Evolutionary conservation across 202 grass and related monocot genomes (phyloP).

Genomic region (Schoenoplectus tabernaemontani): DNA sequence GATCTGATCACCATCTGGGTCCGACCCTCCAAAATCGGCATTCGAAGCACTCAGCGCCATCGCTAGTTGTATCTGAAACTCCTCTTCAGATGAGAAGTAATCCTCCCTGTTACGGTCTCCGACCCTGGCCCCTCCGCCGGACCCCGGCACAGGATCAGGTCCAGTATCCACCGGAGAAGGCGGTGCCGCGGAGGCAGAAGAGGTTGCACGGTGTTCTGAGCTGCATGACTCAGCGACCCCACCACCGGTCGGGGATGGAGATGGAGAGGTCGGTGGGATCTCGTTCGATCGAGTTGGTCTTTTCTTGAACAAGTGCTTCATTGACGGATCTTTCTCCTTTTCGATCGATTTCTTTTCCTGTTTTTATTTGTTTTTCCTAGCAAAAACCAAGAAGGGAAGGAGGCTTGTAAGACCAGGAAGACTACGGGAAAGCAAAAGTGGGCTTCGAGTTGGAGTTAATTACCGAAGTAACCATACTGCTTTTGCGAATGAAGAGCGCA

Average conservation of each 20-base stretch:
- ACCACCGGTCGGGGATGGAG: conserved; percentile 19
- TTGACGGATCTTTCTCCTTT: conserved; percentile 15
- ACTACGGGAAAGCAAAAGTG: not conserved
- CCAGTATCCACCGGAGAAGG: not conserved
- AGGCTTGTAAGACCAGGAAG: conserved; percentile 28
- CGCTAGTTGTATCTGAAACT: conserved; percentile 98
- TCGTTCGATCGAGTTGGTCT: conserved; percentile 87
- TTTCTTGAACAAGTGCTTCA: conserved; percentile 98
- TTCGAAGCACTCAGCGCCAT: conserved; percentile 95
- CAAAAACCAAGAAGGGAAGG: not conserved
- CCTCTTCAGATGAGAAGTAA: conserved; percentile 84
- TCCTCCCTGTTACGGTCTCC: conserved; percentile 33
- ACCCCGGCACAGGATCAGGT: not conserved
- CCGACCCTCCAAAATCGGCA: conserved; percentile 40
- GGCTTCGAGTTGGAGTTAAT: conserved; percentile 23
- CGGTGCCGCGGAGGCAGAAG: conserved; percentile 20
- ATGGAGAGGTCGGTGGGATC: conserved; percentile 36
- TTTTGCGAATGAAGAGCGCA: not conserved
- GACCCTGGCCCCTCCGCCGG: not conserved
- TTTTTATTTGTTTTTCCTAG: not conserved
- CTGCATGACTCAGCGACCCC: conserved; percentile 27
- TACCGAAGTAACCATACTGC: conserved; percentile 42
- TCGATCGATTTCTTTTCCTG: conserved; percentile 8
- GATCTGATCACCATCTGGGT: conserved; percentile 91
- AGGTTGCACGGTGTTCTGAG: conserved; percentile 29